Evolutionary conservation across 2,329 filamentous ascomycete genomes (phyloP).

Genomic region (Aureobasidium sp.): DNA sequence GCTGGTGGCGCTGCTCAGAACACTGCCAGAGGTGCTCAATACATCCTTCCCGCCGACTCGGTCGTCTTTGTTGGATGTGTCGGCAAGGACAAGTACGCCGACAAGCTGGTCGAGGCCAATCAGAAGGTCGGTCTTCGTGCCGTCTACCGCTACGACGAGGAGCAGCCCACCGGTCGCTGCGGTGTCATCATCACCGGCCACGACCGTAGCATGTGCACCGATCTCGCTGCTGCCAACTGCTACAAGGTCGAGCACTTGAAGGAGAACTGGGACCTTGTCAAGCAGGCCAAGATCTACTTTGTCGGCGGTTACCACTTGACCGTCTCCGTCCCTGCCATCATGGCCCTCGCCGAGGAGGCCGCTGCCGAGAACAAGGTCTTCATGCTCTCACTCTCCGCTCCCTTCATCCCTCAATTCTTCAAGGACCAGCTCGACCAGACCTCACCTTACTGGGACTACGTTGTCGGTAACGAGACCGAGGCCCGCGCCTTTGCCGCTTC

Average conservation of each 20-base stretch:
- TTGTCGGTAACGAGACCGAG: constrained; percentile 96
- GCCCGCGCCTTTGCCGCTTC: constrained; percentile 79
- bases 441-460: constrained; percentile 87
- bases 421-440: constrained; percentile 86
- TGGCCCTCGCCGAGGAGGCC: constrained; percentile 85
- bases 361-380: constrained; percentile 85
- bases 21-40: constrained; percentile 86
- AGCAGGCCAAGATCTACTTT: constrained; percentile 84
- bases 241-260: constrained; percentile 94
- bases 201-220: constrained; percentile 89
- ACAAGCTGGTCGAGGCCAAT: constrained; percentile 79
- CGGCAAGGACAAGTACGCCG: constrained; percentile 91
- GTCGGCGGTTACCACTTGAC: constrained; percentile 97
- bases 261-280: constrained; percentile 86
- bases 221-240: constrained; percentile 92
- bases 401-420: constrained; percentile 97
- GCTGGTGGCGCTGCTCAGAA: constrained; percentile 96
- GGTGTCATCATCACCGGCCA: constrained; percentile 95
- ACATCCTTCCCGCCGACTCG: constrained; percentile 82
- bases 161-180: constrained; percentile 82
- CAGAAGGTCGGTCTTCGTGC: constrained; percentile 82
- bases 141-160: constrained; percentile 87
- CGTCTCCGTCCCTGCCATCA: constrained; percentile 83
- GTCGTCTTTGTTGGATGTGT: constrained; percentile 92
- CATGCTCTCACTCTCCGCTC: constrained; percentile 84